Base-by-base conservation (phyloP, 1,284 basidiomycete species). In the Cutaneotrichosporon cutaneum region DNA sequence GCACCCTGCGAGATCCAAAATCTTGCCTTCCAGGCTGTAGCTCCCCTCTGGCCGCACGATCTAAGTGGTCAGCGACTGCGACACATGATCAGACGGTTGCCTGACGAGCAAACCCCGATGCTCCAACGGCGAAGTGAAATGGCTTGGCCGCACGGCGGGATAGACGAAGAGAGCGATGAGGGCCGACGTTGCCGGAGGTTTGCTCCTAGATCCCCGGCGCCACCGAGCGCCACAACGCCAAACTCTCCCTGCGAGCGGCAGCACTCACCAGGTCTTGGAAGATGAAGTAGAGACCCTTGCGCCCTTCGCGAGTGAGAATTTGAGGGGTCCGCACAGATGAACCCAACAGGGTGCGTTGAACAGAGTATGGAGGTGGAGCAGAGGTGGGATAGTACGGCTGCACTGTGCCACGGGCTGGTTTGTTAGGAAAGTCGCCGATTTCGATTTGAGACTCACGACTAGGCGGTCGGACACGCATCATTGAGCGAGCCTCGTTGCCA, bases 261-360 rank as follows among this genome's bases (percentile, higher is more conserved):
- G 11, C 5, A 66, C 64, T 21, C 35, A 66, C 64, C 64, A 66
- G 59, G 44, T 66, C 64, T 32, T 66, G 64, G 45, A 66, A 66
- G 35, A 66, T 66, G 33, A 66, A 66, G 21, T 61, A 63, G 21
- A 66, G 50, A 0, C 61, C 64, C 32, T 66, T 66, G 22, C 57
- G 56, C 7, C 60, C 58, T 6, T 66, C 64, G 16, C 61, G 61
- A 11, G 53, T 61, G 7, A 66, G 36, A 4, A 66, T 51, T 18
- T 66, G 64, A 1, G 64, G 61, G 1, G 64, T 66, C 9, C 64
- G 54, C 8, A 66, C 64, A 22, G 57, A 59, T 0, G 64, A 66
- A 2, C 64, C 64, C 4, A 66, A 36, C 14, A 66, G 51, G 2
- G 64, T 66, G 36, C 62, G 62, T 27, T 66, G 64, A 0, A 66